Evolutionary conservation across 75 land plant genomes (phyloP).

Genomic region (Picea glauca): DNA sequence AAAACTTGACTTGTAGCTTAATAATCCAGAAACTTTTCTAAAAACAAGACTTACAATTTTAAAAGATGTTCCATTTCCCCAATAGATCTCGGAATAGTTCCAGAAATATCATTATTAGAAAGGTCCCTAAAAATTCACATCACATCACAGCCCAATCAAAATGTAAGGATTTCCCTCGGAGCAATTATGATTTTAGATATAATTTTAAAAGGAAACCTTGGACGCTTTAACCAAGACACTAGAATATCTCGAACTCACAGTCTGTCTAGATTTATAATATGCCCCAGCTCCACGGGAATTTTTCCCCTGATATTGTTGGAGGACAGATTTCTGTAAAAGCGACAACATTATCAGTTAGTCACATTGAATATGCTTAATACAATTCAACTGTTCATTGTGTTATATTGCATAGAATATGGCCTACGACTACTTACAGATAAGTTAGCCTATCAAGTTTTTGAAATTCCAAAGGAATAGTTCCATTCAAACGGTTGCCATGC

Average conservation of each 20-base stretch:
- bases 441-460: too few species aligned
- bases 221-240: not conserved
- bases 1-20: not conserved
- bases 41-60: conserved; percentile 39
- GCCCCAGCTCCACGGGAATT: conserved; percentile 83
- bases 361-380: too few species aligned
- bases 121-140: conserved; percentile 54
- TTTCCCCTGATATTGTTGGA: conserved; percentile 64
- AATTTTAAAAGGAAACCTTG: not conserved
- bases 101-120: conserved; percentile 67
- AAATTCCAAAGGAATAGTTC: too few species aligned
- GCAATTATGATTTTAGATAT: not conserved
- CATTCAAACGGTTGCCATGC: too few species aligned
- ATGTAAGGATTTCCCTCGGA: not conserved
- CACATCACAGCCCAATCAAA: not conserved
- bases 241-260: conserved; percentile 39
- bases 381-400: too few species aligned
- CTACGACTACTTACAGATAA: too few species aligned
- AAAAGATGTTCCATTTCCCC: conserved; percentile 92
- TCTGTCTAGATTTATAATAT: conserved; percentile 82
- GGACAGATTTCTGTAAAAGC: conserved; percentile 67
- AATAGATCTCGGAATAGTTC: conserved; percentile 72
- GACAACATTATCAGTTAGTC: not conserved
- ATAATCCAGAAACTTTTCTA: not conserved
- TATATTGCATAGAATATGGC: too few species aligned